phyloP scores from a whole-genome alignment of 129 eudicot species.

The Ambrosia trifida region DNA sequence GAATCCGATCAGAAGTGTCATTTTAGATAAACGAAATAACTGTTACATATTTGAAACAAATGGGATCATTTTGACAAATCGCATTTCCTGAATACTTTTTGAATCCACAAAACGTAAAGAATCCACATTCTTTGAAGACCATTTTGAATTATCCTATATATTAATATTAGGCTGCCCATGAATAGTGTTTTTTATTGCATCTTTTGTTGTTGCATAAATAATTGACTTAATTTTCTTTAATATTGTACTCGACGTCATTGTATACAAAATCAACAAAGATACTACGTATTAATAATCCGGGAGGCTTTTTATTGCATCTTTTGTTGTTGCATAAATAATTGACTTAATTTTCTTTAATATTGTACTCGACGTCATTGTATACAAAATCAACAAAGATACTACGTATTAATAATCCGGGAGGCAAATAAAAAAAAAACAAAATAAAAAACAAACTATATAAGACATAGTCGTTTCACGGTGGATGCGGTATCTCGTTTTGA shows the following conservation, averaged over 20 bases:
- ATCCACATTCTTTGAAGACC: slow-evolving; percentile 8
- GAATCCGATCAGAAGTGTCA: too few relatives aligned
- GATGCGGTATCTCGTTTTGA: too few relatives aligned
- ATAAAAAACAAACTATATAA: too few relatives aligned
- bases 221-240: background rate
- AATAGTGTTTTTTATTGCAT: too few relatives aligned
- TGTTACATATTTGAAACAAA: background rate
- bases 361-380: slow-evolving; percentile 25
- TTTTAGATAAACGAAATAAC: background rate
- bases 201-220: too few relatives aligned
- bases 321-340: background rate
- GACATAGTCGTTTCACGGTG: too few relatives aligned
- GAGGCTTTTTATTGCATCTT: background rate
- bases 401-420: slow-evolving; percentile 1
- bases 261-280: slow-evolving; percentile 21
- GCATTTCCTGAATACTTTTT: background rate
- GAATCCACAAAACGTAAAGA: slow-evolving; percentile 9
- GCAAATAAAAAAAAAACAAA: too few relatives aligned
- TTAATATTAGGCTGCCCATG: too few relatives aligned
- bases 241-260: slow-evolving; percentile 25
- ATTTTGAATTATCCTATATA: too few relatives aligned
- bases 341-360: background rate
- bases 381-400: slow-evolving; percentile 20
- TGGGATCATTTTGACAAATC: slow-evolving; percentile 3
- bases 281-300: slow-evolving; percentile 3